Evolutionary conservation across 2,329 filamentous ascomycete species (phyloP), one percentile per base, ranked within the genome.

Genomic region (Talaromyces sp.): DNA sequence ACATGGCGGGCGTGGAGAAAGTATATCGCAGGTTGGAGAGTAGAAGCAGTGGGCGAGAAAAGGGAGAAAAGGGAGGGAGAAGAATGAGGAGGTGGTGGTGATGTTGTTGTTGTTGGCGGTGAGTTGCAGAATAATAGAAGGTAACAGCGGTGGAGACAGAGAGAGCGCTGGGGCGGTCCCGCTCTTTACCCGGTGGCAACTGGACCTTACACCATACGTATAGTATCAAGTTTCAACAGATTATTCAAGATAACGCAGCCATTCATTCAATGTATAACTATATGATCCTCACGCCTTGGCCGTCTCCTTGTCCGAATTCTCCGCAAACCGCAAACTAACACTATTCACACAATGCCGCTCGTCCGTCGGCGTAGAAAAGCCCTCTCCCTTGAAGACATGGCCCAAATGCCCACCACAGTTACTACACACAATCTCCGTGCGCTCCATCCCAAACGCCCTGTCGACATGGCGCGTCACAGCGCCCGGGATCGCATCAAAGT

Each of bases 261-360:
- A 14, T 35, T 12, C 12, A 12, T 14, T 35, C n/a, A 12, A 35
- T 14, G 5, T 35, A 14, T 7, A 43, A n/a, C 19, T n/a, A n/a
- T 3, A 43, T 19, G n/a, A n/a, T 43, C 5, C 17, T 21, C 10
- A 43, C 41, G 41, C 71, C 64, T 74, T 72, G 0, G 71, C 62
- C 62, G 72, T 71, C 32, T 32, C 38, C 57, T 60, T 41, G 17
- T 59, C 11, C 67, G 85, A 83, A 64, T 90, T 88, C 54, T 90
- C 80, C 1, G 80, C 83, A 72, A 99, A 97, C 68, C 87, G 94
- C 76, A 97, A 79, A 72, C 90, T 95, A 57, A 97, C 79, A 70
- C 91, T 94, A 73, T 97, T 99, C 61, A 99, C 94, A 72, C 94
- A 99, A 79, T 99, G 94, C 63, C 94, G 84, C 85, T 99, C 94